Evolutionary conservation across 2,329 filamentous ascomycete species (phyloP).

Genomic region (Nigrograna mackinnonii): DNA sequence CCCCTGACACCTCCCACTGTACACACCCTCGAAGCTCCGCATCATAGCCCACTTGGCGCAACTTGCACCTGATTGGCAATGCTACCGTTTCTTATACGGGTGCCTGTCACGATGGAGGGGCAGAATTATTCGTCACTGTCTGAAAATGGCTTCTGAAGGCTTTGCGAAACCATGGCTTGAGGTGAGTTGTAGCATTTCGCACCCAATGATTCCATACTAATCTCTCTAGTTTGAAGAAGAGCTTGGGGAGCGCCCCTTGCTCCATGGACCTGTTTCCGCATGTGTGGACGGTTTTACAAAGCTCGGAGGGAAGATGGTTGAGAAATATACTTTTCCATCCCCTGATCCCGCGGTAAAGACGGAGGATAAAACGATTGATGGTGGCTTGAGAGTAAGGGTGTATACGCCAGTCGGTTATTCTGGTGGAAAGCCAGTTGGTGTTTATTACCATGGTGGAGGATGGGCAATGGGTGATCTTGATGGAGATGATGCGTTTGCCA

Average conservation of each 20-base stretch:
- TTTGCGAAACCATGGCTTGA: conserved; percentile 33
- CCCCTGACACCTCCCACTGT: conserved; percentile 6
- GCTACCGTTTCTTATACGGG: conserved; percentile 2
- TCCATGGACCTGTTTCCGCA: conserved; percentile 23
- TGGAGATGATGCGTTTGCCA: conserved; percentile 31
- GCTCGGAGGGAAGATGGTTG: conserved; percentile 20
- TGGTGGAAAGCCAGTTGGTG: conserved; percentile 32
- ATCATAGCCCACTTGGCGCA: neutral
- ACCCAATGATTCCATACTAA: neutral
- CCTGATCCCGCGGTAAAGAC: conserved; percentile 34
- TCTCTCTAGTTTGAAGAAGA: conserved; percentile 32
- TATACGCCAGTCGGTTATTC: conserved; percentile 36
- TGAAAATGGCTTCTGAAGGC: conserved; percentile 19
- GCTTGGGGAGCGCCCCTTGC: conserved; percentile 27
- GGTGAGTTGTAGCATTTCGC: conserved; percentile 6
- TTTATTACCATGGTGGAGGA: conserved; percentile 42
- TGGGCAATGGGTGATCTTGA: conserved; percentile 43
- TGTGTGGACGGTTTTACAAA: conserved; percentile 21
- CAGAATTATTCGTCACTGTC: conserved; percentile 2
- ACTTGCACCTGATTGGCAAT: conserved; percentile 5
- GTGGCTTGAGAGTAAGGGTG: conserved; percentile 34
- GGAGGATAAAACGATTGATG: conserved; percentile 28
- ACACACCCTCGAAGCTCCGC: conserved; percentile 6
- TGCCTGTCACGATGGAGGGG: conserved; percentile 10
- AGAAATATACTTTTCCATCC: conserved; percentile 30